A percentile compares a stretch with the other conserved stretches of the same genome.
These are phyloP conservation scores for Picea abies DNA, from an alignment of 83 land plant species.

Conservation along the genomic window DNA sequence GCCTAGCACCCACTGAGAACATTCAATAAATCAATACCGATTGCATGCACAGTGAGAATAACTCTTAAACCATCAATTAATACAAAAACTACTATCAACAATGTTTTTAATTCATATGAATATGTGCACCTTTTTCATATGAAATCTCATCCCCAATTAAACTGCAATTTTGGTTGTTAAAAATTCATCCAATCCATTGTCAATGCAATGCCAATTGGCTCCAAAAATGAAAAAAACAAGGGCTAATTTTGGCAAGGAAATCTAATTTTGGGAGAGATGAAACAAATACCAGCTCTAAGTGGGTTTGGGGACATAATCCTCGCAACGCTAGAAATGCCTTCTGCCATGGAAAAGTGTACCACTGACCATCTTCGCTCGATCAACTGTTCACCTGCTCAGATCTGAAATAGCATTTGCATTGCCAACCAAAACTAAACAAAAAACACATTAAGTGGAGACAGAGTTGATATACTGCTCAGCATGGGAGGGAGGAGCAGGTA, in stretches of 20 bases:
- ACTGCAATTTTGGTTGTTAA: too few species aligned
- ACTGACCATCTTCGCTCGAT: conserved; percentile 35
- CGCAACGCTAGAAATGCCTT: conserved; percentile 73
- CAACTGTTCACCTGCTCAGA: background rate
- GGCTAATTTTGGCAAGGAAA: background rate
- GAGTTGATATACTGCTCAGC: background rate
- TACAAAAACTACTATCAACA: too few species aligned
- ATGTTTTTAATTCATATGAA: too few species aligned
- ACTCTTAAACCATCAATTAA: too few species aligned
- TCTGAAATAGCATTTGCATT: background rate
- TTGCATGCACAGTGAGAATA: too few species aligned
- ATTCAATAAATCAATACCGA: too few species aligned
- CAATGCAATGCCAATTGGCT: too few species aligned
- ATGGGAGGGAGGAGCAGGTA: background rate
- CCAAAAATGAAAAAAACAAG: too few species aligned
- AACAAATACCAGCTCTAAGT: conserved; percentile 58
- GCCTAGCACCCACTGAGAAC: too few species aligned
- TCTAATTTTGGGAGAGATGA: background rate
- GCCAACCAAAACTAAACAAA: background rate
- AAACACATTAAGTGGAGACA: background rate
- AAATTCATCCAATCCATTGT: too few species aligned
- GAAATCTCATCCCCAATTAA: too few species aligned
- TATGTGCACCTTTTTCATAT: too few species aligned
- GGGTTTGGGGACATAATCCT: conserved; percentile 47
- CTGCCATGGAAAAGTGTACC: conserved; percentile 60